Conservation (phyloP, 176 grass and related monocot genomes). For the Cenchrus fungigraminus region DNA sequence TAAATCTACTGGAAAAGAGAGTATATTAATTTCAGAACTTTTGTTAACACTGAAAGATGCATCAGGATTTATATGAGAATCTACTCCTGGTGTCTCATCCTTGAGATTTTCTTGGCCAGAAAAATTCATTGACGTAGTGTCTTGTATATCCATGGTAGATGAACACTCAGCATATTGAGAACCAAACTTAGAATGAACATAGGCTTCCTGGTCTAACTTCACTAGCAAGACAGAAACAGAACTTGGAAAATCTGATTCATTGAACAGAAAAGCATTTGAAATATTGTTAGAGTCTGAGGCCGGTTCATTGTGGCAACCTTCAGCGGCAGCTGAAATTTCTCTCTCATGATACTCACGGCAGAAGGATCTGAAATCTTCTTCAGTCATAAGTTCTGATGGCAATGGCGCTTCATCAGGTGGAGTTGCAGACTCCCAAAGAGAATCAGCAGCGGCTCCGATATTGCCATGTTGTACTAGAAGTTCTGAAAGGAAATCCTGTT, state of each 20-base stretch:
- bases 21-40: conserved; percentile 36
- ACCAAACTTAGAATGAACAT: conserved; percentile 21
- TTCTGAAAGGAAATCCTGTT: conserved; percentile 59
- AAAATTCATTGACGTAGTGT: background rate
- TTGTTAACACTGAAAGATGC: conserved; percentile 39
- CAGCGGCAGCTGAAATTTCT: conserved; percentile 32
- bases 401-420: conserved; percentile 61
- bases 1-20: conserved; percentile 42
- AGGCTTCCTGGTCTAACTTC: conserved; percentile 37
- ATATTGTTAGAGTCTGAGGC: conserved; percentile 44
- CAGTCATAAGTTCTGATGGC: conserved; percentile 55
- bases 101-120: conserved; percentile 24
- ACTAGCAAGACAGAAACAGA: conserved; percentile 4
- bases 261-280: conserved; percentile 34
- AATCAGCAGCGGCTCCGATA: conserved; percentile 49
- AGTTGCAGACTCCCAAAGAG: conserved; percentile 71
- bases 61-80: conserved; percentile 40
- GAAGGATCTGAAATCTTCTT: conserved; percentile 59
- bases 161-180: conserved; percentile 24
- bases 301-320: conserved; percentile 42
- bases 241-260: conserved; percentile 27
- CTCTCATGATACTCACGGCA: conserved; percentile 56
- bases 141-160: conserved; percentile 25
- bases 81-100: conserved; percentile 28
- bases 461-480: conserved; percentile 46